phyloP scores from a whole-genome alignment of 2,329 filamentous ascomycete species.

The Monosporascus sp. region DNA sequence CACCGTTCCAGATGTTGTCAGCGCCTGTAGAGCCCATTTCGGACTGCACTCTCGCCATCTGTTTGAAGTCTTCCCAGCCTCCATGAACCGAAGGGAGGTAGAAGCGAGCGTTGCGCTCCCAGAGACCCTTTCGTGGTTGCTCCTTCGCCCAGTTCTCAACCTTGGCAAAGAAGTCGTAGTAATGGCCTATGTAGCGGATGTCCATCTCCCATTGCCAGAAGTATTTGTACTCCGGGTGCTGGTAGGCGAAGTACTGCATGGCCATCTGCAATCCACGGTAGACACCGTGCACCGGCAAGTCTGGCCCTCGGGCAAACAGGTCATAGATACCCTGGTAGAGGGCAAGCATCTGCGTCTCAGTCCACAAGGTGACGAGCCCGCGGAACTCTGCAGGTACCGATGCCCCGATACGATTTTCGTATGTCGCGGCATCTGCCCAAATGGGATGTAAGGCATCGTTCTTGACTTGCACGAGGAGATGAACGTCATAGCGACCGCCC shows the following conservation, averaged over 20 bases:
- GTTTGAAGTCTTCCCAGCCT: conserved; percentile 72
- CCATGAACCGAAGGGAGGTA: conserved; percentile 74
- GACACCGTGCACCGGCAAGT: conserved; percentile 80
- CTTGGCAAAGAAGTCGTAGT: conserved; percentile 68
- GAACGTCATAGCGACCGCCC: conserved; percentile 80
- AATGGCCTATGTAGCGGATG: conserved; percentile 83
- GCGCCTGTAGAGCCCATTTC: conserved; percentile 61
- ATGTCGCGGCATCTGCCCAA: conserved; percentile 69
- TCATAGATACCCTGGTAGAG: conserved; percentile 86
- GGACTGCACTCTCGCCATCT: conserved; percentile 70
- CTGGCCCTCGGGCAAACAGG: conserved; percentile 57
- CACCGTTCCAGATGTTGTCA: conserved; percentile 61
- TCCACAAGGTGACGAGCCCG: conserved; percentile 87
- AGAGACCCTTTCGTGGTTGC: conserved; percentile 74
- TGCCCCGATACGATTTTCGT: conserved; percentile 60
- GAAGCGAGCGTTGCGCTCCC: conserved; percentile 75
- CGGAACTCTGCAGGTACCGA: conserved; percentile 79
- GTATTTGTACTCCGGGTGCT: conserved; percentile 83
- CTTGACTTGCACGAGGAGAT: conserved; percentile 80
- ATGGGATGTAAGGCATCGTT: conserved; percentile 68
- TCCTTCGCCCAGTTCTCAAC: conserved; percentile 62
- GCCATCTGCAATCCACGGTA: conserved; percentile 94
- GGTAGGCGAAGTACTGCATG: conserved; percentile 85
- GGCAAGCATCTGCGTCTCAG: conserved; percentile 84
- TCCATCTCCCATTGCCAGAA: conserved; percentile 98